phyloP scores from a whole-genome alignment of 2,329 filamentous ascomycete genomes.

The Pezicula neosporulosa region DNA sequence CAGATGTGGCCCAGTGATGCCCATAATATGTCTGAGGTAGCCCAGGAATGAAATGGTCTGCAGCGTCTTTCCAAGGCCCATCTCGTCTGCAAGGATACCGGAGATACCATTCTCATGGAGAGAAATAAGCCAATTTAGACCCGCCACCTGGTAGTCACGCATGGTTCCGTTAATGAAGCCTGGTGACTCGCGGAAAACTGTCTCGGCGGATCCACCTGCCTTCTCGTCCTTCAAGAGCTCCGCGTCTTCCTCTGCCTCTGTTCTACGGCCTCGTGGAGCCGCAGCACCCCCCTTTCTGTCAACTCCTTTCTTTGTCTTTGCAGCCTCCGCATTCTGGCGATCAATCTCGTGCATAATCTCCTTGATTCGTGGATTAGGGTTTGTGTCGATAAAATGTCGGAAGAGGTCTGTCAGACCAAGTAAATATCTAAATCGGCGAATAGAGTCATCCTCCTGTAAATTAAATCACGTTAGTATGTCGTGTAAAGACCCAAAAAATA shows the following conservation, averaged over 20 bases:
- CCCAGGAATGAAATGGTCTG: conserved; percentile 97
- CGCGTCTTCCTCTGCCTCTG: conserved; percentile 96
- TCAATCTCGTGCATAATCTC: conserved; percentile 95
- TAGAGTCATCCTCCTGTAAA: conserved; percentile 83
- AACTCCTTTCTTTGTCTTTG: conserved; percentile 68
- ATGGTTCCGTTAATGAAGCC: conserved; percentile 83
- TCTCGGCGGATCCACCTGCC: conserved; percentile 79
- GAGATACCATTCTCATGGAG: conserved; percentile 98
- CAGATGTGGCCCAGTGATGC: conserved; percentile 86
- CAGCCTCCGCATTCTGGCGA: conserved; percentile 77
- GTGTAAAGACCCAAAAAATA: not conserved
- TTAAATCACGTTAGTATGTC: not conserved
- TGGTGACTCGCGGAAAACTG: conserved; percentile 90
- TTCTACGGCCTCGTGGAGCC: conserved; percentile 76
- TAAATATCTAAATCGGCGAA: conserved; percentile 90
- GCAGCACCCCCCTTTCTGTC: conserved; percentile 81
- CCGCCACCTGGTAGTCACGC: conserved; percentile 95
- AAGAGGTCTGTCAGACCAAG: conserved; percentile 94
- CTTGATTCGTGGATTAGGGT: conserved; percentile 90
- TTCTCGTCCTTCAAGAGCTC: conserved; percentile 87
- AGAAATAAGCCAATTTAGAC: conserved; percentile 96
- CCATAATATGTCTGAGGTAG: conserved; percentile 87
- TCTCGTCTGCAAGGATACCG: conserved; percentile 95
- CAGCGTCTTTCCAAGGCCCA: conserved; percentile 96
- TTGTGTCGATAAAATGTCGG: conserved; percentile 97